Percentiles rank a stretch among this genome's conserved stretches.
phyloP scores from a whole-genome alignment of 305 asterid genomes.

The Solanum hybrid region DNA sequence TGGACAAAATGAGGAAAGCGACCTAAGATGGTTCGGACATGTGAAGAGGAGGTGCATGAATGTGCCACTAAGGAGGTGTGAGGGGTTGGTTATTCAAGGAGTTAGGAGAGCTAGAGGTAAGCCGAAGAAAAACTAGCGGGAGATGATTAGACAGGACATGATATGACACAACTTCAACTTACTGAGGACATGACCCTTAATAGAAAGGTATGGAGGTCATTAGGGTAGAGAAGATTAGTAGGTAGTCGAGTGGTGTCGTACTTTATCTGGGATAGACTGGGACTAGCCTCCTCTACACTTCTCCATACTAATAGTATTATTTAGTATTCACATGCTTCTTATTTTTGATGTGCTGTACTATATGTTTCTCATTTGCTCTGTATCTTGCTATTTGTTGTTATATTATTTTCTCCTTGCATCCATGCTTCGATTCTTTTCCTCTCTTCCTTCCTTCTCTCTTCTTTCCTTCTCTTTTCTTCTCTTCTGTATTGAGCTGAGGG shows the following conservation, averaged over 20 bases:
- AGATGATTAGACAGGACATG: neutral
- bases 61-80: neutral
- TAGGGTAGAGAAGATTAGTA: neutral
- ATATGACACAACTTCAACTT: neutral
- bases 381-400: neutral
- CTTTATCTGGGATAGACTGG: neutral
- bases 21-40: neutral
- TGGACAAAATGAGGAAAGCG: neutral
- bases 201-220: neutral
- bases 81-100: neutral
- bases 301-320: neutral
- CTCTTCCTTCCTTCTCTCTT: neutral
- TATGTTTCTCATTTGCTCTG: neutral
- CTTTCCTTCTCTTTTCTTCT: neutral
- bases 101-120: neutral
- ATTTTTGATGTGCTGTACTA: neutral
- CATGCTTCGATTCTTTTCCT: neutral
- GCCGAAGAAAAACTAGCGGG: neutral
- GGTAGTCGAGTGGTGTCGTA: neutral
- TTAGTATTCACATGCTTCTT: neutral
- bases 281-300: neutral
- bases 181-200: neutral
- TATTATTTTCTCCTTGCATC: neutral
- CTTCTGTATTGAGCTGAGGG: neutral
- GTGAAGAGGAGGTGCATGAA: neutral